A percentile compares a stretch with the other conserved stretches of the same genome.
phyloP scores from a whole-genome alignment of 495 filamentous ascomycete species.

The Tuber magnatum region DNA sequence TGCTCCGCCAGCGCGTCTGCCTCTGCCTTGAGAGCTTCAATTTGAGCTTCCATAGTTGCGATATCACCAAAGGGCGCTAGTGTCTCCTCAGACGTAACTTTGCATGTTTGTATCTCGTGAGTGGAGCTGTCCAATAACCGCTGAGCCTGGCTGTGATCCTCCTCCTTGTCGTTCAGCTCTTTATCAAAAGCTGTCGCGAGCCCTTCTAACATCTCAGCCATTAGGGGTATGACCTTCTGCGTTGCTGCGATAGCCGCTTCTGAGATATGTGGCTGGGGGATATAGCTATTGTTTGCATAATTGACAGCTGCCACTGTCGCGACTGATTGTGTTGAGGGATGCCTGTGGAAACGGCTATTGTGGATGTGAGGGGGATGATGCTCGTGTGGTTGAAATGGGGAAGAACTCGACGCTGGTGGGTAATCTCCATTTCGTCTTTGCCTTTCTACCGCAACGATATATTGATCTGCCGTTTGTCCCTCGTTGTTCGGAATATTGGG shows the following conservation, averaged over 20 bases:
- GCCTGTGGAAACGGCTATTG: slow-evolving; percentile 30
- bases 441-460: slow-evolving; percentile 48
- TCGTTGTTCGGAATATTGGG: slow-evolving; percentile 72
- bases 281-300: slow-evolving; percentile 29
- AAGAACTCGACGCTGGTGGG: slow-evolving; percentile 34
- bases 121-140: slow-evolving; percentile 40
- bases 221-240: slow-evolving; percentile 42
- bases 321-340: slow-evolving; percentile 34
- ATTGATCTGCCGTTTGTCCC: slow-evolving; percentile 67
- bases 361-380: slow-evolving; percentile 24
- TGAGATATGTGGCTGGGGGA: slow-evolving; percentile 40
- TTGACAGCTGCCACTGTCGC: slow-evolving; percentile 35
- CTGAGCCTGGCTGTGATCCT: slow-evolving; percentile 41
- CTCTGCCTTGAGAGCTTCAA: slow-evolving; percentile 30
- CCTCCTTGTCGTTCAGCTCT: slow-evolving; percentile 42
- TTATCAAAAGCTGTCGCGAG: slow-evolving; percentile 41
- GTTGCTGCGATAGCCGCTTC: slow-evolving; percentile 42
- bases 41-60: slow-evolving; percentile 32
- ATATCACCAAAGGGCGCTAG: slow-evolving; percentile 32
- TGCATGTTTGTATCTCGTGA: slow-evolving; percentile 38
- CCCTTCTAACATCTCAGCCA: slow-evolving; percentile 42
- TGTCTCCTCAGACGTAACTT: slow-evolving; percentile 32
- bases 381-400: slow-evolving; percentile 36
- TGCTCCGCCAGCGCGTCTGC: slow-evolving; percentile 31
- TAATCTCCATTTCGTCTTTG: slow-evolving; percentile 34